These are phyloP conservation scores for Purshia tridentata DNA, from an alignment of 306 rosid species.

Conservation along the genomic window DNA sequence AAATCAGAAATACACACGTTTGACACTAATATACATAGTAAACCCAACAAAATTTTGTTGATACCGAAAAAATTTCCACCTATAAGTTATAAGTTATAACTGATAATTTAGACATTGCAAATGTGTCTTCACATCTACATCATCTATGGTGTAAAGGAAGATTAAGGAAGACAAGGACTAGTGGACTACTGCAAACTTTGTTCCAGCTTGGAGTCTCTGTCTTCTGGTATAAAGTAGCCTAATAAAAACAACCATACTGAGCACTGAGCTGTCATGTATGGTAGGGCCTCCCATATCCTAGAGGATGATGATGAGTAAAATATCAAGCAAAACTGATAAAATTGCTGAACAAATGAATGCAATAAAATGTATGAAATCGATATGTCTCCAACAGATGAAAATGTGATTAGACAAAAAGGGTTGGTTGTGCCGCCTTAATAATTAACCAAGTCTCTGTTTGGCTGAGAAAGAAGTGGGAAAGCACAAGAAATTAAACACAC, in stretches of 20 bases:
- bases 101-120: too few relatives aligned
- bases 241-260: constrained; percentile 1
- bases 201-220: not conserved
- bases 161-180: not conserved
- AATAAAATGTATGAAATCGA: not conserved
- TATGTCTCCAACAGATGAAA: too few relatives aligned
- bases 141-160: not conserved
- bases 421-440: not conserved
- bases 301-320: not conserved
- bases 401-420: too few relatives aligned
- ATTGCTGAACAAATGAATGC: not conserved
- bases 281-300: not conserved
- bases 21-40: too few relatives aligned
- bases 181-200: not conserved
- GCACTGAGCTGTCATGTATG: not conserved
- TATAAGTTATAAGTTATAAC: too few relatives aligned
- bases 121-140: not conserved
- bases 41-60: too few relatives aligned
- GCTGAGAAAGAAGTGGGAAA: not conserved
- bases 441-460: not conserved
- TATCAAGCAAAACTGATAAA: constrained; percentile 6
- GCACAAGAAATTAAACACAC: not conserved
- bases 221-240: not conserved
- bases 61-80: too few relatives aligned
- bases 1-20: too few relatives aligned